A percentile compares a stretch with the other conserved stretches of the same genome.
phyloP scores from a whole-genome alignment of 2,329 filamentous ascomycete genomes.

The Microdochium bolleyi region DNA sequence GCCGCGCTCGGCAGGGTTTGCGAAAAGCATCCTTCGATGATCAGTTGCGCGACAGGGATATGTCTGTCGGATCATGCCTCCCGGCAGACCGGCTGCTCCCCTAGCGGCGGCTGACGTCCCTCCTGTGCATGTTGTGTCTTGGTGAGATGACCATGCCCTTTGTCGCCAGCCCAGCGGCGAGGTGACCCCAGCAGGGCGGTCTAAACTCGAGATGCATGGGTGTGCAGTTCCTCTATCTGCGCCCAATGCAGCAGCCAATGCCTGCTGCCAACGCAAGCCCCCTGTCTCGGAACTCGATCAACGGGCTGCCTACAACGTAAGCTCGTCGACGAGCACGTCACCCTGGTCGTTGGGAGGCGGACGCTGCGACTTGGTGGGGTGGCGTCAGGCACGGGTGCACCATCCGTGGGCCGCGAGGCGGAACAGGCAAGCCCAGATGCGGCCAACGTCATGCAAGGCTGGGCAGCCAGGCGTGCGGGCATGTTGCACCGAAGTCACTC shows the following conservation, averaged over 20 bases:
- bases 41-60: neutral
- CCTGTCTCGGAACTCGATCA: neutral
- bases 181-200: neutral
- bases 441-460: neutral
- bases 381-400: neutral
- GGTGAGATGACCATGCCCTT: neutral
- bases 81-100: neutral
- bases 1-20: neutral
- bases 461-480: neutral
- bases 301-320: neutral
- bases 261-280: neutral
- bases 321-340: neutral
- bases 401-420: neutral
- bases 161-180: neutral
- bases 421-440: neutral
- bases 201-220: neutral
- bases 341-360: neutral
- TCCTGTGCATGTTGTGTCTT: neutral
- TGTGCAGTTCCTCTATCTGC: neutral
- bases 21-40: neutral
- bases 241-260: neutral
- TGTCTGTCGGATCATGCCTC: neutral
- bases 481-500: too few species aligned
- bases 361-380: neutral
- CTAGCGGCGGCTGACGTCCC: neutral